Base-by-base conservation (phyloP, 805 yeast species). In the Yarrowia sp. region DNA sequence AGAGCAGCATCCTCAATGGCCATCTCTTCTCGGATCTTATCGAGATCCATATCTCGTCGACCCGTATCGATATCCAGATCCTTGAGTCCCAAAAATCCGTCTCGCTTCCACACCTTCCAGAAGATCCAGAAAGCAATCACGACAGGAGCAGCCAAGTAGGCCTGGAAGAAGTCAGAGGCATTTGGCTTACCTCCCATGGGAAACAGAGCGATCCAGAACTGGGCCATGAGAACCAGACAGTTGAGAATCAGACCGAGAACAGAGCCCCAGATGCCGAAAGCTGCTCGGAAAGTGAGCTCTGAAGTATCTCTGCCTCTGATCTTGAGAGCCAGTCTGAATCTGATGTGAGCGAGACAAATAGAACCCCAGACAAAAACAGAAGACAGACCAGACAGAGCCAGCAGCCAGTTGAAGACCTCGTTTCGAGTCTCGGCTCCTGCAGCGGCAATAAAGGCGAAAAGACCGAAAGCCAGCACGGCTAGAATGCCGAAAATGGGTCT, bases 321-420 rank as follows among this genome's bases (percentile, higher is more conserved):
- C 1, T 74, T 72, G 76, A 91, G 75, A 8, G 87, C 88, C 65
- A 79, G 69, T 71, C 90, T 85, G 77, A 87, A 88, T 69, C 92
- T 80, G 61, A 89, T 76, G 72, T 87, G 92, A 50, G 87, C 83
- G 45, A 83, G 76, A 72, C 88, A 85, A 68, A 89, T 85, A 7
- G 90, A 83, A 61, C 86, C 87, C 96, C 96, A 89, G 39, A 90
- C 86, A 76, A 88, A 84, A 66, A 89, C 79, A n/a, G 92, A 85
- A 0, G 92, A 85, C 22, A 41, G 22, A 41, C 44, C 44, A 1
- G 44, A 41, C 11, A 41, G 44, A 1, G 44, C 44, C 13, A 68
- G 89, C 75, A 89, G 75, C 95, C 95, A 89, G 69, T 79, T 79
- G 77, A 89, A 90, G 33, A 88, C 87, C 11, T 66, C 69, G 11